These are phyloP conservation scores for Silene conica DNA, from an alignment of 148 eudicot species.

Conservation along the genomic window DNA sequence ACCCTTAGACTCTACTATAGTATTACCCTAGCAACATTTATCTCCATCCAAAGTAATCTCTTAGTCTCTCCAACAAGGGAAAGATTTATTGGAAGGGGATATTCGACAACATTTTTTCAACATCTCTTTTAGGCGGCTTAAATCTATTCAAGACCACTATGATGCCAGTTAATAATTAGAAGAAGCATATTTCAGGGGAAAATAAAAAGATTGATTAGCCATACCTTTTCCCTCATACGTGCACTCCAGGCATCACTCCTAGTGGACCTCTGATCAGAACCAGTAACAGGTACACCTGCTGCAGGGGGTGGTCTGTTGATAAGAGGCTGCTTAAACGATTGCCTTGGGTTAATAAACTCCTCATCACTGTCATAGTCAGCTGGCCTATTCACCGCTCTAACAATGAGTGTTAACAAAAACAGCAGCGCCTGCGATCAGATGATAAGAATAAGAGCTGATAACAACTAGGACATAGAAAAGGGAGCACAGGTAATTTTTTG, in stretches of 20 bases:
- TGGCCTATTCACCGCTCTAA: conserved; percentile 79
- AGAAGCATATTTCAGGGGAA: background rate
- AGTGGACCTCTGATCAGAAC: conserved; percentile 62
- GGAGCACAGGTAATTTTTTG: background rate
- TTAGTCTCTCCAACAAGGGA: too few relatives aligned
- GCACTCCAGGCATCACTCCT: conserved; percentile 99
- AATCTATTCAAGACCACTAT: background rate
- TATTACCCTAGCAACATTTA: too few relatives aligned
- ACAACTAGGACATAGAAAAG: background rate
- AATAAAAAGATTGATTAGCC: background rate
- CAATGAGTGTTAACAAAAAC: conserved; percentile 74
- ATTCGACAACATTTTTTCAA: too few relatives aligned
- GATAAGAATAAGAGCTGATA: background rate
- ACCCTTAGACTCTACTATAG: too few relatives aligned
- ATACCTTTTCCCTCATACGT: conserved; percentile 97
- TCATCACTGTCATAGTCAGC: conserved; percentile 94
- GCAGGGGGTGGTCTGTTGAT: conserved; percentile 65
- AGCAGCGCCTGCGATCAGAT: conserved; percentile 56
- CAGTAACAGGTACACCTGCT: conserved; percentile 66
- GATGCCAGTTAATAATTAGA: background rate
- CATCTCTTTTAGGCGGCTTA: background rate
- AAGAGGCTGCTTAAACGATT: conserved; percentile 77
- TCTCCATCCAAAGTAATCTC: too few relatives aligned
- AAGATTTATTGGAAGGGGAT: too few relatives aligned
- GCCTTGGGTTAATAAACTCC: conserved; percentile 80